These are phyloP conservation scores for Cercospora zeae-maydis DNA, from an alignment of 2,329 filamentous ascomycete genomes.

Conservation along the genomic window DNA sequence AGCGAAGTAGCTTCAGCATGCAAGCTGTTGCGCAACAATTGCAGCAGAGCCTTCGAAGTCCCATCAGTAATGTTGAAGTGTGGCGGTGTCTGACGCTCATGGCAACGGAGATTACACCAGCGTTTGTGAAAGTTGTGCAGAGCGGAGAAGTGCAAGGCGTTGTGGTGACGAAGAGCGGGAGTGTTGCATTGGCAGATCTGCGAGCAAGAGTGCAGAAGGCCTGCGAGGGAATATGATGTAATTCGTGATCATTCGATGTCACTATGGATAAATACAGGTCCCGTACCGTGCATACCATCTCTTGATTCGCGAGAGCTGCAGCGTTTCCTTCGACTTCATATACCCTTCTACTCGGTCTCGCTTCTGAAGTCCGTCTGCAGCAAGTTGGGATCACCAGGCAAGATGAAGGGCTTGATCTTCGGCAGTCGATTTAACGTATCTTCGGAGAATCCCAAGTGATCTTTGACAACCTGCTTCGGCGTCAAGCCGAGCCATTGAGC, in stretches of 20 bases:
- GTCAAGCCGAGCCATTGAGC: conserved; percentile 57
- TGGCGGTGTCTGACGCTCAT: conserved; percentile 44
- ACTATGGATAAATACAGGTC: not conserved
- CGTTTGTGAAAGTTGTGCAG: conserved; percentile 41
- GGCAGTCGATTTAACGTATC: conserved; percentile 35
- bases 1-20: conserved; percentile 46
- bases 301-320: not conserved
- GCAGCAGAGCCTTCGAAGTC: conserved; percentile 46
- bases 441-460: conserved; percentile 34
- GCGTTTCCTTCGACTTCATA: not conserved
- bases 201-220: conserved; percentile 29
- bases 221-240: not conserved
- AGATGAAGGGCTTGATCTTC: conserved; percentile 40
- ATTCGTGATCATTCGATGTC: not conserved
- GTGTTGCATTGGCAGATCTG: conserved; percentile 28
- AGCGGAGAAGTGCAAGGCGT: conserved; percentile 44
- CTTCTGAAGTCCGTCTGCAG: conserved; percentile 38
- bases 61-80: conserved; percentile 46
- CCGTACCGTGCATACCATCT: not conserved
- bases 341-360: conserved; percentile 20
- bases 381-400: conserved; percentile 40
- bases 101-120: conserved; percentile 43
- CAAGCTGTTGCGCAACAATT: conserved; percentile 42
- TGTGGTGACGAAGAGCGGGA: conserved; percentile 38
- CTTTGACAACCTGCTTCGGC: conserved; percentile 40